Base-by-base conservation (phyloP, 331 rosid species). In the Saraca asoca region DNA sequence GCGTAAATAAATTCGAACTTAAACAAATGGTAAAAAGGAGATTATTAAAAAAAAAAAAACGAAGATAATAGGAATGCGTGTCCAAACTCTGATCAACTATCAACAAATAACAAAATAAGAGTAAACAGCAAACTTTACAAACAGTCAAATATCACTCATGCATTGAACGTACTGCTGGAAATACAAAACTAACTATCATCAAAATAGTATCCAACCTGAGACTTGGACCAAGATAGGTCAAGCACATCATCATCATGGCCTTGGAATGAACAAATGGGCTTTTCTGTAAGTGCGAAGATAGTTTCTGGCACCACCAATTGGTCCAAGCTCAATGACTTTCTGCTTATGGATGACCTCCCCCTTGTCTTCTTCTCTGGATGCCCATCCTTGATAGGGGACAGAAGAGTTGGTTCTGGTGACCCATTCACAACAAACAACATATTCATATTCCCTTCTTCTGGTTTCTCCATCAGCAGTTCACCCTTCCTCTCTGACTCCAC, bases 171-270 rank as follows among this genome's bases (percentile, higher is more conserved):
- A 16, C 14, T 33, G 33, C 6, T 39, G 39, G 38, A 51, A 65
- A 55, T 58, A 60, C n/a, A 69, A 57, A 81, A 57, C 9, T 44
- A 63, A 35, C 62, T 20, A 64, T 56, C 31, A 37, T 16, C 48
- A 64, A 73, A 65, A 56, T 3, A 57, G 78, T 63, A 69, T 76
- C 85, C 75, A 73, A 94, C 99, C 99, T 94, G 97, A 64, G 96
- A 88, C 79, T 90, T 94, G 79, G 99, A 94, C 99, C 99, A 94
- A 4, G 99, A 94, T 33, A 94, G 96, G 53, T 94, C 99, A 70
- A 94, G 97, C 70, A 94, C 99, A 72, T 85, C 99, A 79, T 86
- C 68, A 2, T 59, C 70, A 82, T 94, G 99, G 12, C 99, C 99
- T 74, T 80, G 79, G 48, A 94, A 88, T 62, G 99, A 90, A 80